Percentiles rank a stretch among this genome's conserved stretches.
These are phyloP conservation scores for Aspergillus sp. DNA, from an alignment of 2,329 filamentous ascomycete species.

Conservation along the genomic window DNA sequence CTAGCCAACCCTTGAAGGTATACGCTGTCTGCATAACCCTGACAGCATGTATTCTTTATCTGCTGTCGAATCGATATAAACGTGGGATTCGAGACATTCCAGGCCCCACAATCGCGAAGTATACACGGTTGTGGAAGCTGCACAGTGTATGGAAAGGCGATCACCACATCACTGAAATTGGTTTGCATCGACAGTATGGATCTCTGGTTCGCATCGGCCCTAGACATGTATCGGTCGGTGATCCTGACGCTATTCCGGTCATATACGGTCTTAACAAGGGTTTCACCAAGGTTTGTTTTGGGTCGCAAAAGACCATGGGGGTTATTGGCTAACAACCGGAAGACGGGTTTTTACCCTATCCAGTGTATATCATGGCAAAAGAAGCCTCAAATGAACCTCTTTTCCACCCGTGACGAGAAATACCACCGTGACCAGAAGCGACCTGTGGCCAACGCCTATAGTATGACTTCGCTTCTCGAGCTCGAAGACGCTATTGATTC, in stretches of 20 bases:
- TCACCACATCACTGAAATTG: no score
- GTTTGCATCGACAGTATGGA: slow-evolving; percentile 26
- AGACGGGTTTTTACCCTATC: slow-evolving; percentile 9
- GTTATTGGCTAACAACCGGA: no score
- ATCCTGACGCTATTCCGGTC: slow-evolving; percentile 7
- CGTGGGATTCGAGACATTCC: no score
- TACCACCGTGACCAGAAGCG: slow-evolving; percentile 14
- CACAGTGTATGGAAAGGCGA: no score
- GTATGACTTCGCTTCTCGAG: slow-evolving; percentile 20
- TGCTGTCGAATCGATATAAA: no score
- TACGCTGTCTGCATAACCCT: no score
- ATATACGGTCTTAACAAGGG: slow-evolving; percentile 11
- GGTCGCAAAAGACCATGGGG: no score
- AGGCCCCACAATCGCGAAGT: no score
- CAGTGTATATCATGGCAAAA: no score
- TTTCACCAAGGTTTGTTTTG: slow-evolving; percentile 6
- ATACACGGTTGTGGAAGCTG: no score
- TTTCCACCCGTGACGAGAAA: slow-evolving; percentile 13
- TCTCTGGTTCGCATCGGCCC: slow-evolving; percentile 23
- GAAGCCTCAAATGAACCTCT: slow-evolving; percentile 5
- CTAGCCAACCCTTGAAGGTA: no score
- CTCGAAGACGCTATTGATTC: not conserved
- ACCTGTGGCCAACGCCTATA: slow-evolving; percentile 19
- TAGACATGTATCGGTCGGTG: slow-evolving; percentile 18
- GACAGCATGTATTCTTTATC: no score